Conservation (phyloP, 139 green algal genomes). For the Ulvella scutata region DNA sequence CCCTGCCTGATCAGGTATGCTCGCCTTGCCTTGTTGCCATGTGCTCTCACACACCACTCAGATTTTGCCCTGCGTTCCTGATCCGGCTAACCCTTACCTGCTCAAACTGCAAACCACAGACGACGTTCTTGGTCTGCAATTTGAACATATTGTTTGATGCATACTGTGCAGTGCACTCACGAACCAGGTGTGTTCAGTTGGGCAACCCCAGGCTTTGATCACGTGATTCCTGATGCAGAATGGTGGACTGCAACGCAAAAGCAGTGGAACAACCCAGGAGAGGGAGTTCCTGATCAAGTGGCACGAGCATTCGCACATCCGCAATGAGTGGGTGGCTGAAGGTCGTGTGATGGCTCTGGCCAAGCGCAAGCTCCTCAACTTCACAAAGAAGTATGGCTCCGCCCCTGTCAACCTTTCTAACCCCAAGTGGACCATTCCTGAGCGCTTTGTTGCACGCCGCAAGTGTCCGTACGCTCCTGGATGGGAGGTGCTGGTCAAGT, state of each 20-base stretch:
- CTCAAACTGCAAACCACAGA: too few relatives aligned
- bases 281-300: conserved; percentile 80
- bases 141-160: too few relatives aligned
- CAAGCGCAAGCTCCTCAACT: conserved; percentile 65
- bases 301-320: conserved; percentile 41
- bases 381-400: conserved; percentile 48
- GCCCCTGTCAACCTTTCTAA: conserved; percentile 24
- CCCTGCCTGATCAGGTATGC: conserved; percentile 1
- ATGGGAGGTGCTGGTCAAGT: conserved; percentile 84
- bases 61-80: too few relatives aligned
- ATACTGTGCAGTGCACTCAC: too few relatives aligned
- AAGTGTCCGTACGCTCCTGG: conserved; percentile 43
- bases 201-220: too few relatives aligned
- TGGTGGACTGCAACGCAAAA: not conserved
- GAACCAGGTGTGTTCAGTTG: too few relatives aligned
- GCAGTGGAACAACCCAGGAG: conserved; percentile 11
- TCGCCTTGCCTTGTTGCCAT: too few relatives aligned
- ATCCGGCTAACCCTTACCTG: too few relatives aligned
- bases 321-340: conserved; percentile 69
- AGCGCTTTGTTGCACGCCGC: conserved; percentile 48
- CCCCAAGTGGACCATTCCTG: conserved; percentile 33
- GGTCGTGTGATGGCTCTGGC: conserved; percentile 39
- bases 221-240: not conserved
- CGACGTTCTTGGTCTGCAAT: too few relatives aligned
- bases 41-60: too few relatives aligned